Evolutionary conservation across 2,329 filamentous ascomycete species (phyloP), one percentile per base, ranked within the genome.

Genomic region (Aspergillus sp.): DNA sequence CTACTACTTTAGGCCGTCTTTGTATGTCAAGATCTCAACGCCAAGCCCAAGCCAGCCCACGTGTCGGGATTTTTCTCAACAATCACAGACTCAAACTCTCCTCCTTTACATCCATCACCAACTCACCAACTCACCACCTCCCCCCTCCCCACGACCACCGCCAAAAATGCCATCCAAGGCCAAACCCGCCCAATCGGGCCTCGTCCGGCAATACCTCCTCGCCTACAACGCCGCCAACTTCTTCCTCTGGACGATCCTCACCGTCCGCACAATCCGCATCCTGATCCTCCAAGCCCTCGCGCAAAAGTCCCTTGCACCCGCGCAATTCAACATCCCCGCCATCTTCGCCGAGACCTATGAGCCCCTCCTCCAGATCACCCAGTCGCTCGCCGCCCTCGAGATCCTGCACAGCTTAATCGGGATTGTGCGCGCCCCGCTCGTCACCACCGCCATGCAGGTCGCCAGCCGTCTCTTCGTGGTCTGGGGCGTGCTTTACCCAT

Each of bases 381-480:
- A 99, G 81, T 95, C 89, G 3, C 75, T 91, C 54, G 95, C 95
- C 1, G 76, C 86, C 45, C 79, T 97, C 72, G 95, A 99, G 79
- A 84, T 98, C 47, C 69, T 92, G 61, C 93, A 98, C 78, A 89
- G 90, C 49, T 73, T 90, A 0, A 75, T 90, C 34, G 90, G 93
- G 57, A 74, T 98, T 69, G 93, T 99, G 52, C 87, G 93, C 68
- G 88, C 93, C 1, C 92, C 93, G 2, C 75, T 97, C 67, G 66
- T 89, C 66, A 98, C 95, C 5, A 98, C 95, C 5, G 75, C 85
- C 39, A 92, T 96, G 87, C 95, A 99, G 77, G 93, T 98, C 61
- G 84, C 89, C 20, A 91, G 87, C 57, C 91, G 95, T 52, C 85
- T 96, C 68, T 84, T 96, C 63, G 88, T 98, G 64, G 90, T 97